A percentile compares a stretch with the other conserved stretches of the same genome.
phyloP scores from a whole-genome alignment of 1,284 basidiomycete genomes.

The Phellinidium pouzarii region DNA sequence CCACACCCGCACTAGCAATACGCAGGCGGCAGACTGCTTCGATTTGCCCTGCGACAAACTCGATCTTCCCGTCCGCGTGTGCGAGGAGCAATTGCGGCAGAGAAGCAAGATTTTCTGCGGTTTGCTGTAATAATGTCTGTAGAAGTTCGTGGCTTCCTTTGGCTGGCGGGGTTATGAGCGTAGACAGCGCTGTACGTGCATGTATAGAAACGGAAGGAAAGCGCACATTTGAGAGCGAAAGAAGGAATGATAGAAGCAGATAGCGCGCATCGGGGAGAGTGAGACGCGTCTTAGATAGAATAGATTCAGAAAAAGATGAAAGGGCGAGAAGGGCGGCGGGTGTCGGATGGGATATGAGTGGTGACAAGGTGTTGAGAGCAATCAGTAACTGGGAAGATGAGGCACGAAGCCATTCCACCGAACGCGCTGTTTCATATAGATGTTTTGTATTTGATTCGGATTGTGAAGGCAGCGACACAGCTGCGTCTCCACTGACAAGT shows the following conservation, averaged over 20 bases:
- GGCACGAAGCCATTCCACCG: slow-evolving; percentile 52
- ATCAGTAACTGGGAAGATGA: slow-evolving; percentile 67
- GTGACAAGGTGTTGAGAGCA: slow-evolving; percentile 54
- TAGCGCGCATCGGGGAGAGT: slow-evolving; percentile 61
- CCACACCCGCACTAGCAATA: slow-evolving; percentile 39
- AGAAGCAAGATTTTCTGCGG: slow-evolving; percentile 57
- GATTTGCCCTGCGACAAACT: slow-evolving; percentile 59
- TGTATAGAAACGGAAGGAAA: slow-evolving; percentile 47
- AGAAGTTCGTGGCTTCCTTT: slow-evolving; percentile 40
- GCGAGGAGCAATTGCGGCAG: slow-evolving; percentile 70
- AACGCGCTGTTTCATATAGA: slow-evolving; percentile 43
- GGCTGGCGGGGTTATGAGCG: slow-evolving; percentile 38
- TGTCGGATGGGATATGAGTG: slow-evolving; percentile 59
- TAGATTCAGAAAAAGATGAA: slow-evolving; percentile 43
- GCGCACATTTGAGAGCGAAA: slow-evolving; percentile 52
- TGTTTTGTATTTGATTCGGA: slow-evolving; percentile 1
- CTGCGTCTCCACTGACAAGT: slow-evolving; percentile 25
- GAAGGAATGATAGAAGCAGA: slow-evolving; percentile 62
- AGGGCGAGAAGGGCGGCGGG: slow-evolving; percentile 54
- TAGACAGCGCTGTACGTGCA: slow-evolving; percentile 41
- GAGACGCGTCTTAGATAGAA: slow-evolving; percentile 47
- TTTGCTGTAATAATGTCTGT: slow-evolving; percentile 46
- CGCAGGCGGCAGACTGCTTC: slow-evolving; percentile 60
- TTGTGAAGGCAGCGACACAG: slow-evolving; percentile 10
- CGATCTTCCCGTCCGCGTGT: slow-evolving; percentile 64